A percentile compares a stretch with the other conserved stretches of the same genome.
These are phyloP conservation scores for Camellia granthamiana DNA, from an alignment of 148 eudicot species.

Conservation along the genomic window DNA sequence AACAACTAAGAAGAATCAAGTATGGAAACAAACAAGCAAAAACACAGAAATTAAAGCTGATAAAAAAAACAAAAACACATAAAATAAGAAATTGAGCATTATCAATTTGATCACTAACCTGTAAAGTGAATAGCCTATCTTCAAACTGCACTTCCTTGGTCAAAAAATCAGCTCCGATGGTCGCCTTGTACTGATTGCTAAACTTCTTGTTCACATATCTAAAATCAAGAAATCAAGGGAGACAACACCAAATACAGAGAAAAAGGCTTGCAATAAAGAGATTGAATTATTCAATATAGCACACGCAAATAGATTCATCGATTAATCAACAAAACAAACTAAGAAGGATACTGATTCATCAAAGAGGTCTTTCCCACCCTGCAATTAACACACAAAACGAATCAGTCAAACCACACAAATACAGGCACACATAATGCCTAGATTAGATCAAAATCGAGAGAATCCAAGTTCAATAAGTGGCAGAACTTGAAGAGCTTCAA, in stretches of 20 bases:
- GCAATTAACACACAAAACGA: slow-evolving; percentile 33
- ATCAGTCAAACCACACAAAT: background rate
- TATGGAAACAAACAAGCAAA: background rate
- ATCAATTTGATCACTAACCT: slow-evolving; percentile 39
- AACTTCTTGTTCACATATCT: slow-evolving; percentile 97
- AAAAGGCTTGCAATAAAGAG: background rate
- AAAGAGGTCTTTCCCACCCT: slow-evolving; percentile 97
- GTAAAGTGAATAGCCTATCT: slow-evolving; percentile 91
- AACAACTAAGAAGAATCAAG: background rate
- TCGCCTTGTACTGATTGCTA: slow-evolving; percentile 94
- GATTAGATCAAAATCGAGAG: too few species aligned
- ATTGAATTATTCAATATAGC: background rate
- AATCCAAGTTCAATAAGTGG: too few species aligned
- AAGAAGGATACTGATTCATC: slow-evolving; percentile 92
- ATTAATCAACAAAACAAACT: background rate
- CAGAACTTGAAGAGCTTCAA: background rate
- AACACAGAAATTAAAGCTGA: background rate
- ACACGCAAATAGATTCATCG: background rate
- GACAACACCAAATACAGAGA: slow-evolving; percentile 19
- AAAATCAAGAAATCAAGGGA: slow-evolving; percentile 36
- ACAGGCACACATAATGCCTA: background rate
- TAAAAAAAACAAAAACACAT: too few species aligned
- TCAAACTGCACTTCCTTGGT: slow-evolving; percentile 97
- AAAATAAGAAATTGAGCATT: background rate
- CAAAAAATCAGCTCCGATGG: slow-evolving; percentile 95